Conservation (phyloP, 2,329 filamentous ascomycete species). For the Xylariaceae sp. region DNA sequence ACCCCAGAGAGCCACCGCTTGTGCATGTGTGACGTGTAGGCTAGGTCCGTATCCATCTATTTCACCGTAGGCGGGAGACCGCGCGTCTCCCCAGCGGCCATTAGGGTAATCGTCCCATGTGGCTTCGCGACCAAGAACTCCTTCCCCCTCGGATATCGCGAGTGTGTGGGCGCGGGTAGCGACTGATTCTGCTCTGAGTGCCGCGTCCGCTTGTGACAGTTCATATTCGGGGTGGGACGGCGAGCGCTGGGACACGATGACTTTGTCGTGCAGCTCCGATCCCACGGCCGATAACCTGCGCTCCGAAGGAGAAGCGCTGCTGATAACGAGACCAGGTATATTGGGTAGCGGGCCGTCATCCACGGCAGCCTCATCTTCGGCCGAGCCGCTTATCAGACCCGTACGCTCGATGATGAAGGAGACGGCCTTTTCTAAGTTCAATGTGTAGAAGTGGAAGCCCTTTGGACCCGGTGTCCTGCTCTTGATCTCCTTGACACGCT, state of each 20-base stretch:
- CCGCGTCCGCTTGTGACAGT: constrained; percentile 70
- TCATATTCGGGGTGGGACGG: constrained; percentile 61
- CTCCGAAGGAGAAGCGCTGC: constrained; percentile 36
- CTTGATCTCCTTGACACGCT: constrained; percentile 65
- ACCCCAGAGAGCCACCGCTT: constrained; percentile 82
- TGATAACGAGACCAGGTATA: constrained; percentile 46
- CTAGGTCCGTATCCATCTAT: constrained; percentile 98
- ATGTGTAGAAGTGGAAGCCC: constrained; percentile 95
- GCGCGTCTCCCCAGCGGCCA: constrained; percentile 88
- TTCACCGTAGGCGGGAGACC: constrained; percentile 90
- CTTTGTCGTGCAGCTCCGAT: constrained; percentile 79
- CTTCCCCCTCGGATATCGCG: constrained; percentile 90
- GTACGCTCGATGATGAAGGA: constrained; percentile 86
- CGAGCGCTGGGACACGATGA: constrained; percentile 67
- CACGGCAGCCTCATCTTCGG: constrained; percentile 44
- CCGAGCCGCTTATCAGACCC: constrained; percentile 61
- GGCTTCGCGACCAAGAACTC: constrained; percentile 81
- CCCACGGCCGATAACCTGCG: constrained; percentile 72
- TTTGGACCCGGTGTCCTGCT: constrained; percentile 52
- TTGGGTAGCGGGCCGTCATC: constrained; percentile 39
- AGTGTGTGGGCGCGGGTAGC: constrained; percentile 80
- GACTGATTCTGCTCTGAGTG: constrained; percentile 65
- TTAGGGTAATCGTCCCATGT: constrained; percentile 99
- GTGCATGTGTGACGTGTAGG: constrained; percentile 79
- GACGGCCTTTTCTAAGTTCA: constrained; percentile 94